Percentiles rank a stretch among this genome's conserved stretches.
These are phyloP conservation scores for Thermoascus crustaceus DNA, from an alignment of 2,329 filamentous ascomycete genomes.

Conservation along the genomic window DNA sequence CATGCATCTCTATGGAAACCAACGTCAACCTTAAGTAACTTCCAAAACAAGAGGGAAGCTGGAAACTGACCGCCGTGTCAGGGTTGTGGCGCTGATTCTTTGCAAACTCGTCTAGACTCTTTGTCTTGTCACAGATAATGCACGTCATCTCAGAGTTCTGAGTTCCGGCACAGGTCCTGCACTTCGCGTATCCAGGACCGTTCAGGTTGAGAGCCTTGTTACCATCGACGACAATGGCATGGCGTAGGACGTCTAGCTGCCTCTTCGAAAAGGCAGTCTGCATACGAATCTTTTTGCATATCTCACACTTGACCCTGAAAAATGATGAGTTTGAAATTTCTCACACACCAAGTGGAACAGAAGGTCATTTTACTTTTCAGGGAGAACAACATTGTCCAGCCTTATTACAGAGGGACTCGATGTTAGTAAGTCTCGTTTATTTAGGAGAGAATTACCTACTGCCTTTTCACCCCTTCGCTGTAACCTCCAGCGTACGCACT, in stretches of 20 bases:
- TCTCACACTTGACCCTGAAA: constrained; percentile 39
- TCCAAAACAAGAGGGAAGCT: background rate
- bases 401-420: constrained; percentile 9
- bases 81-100: constrained; percentile 41
- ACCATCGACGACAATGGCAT: constrained; percentile 15
- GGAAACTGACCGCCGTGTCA: constrained; percentile 37
- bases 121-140: constrained; percentile 38
- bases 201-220: constrained; percentile 9
- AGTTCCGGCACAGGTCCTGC: constrained; percentile 37
- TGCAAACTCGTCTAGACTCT: constrained; percentile 42
- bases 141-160: constrained; percentile 43
- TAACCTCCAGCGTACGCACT: constrained; percentile 19
- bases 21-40: constrained; percentile 6
- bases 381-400: constrained; percentile 19
- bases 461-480: constrained; percentile 14
- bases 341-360: background rate
- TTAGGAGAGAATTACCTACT: constrained; percentile 10
- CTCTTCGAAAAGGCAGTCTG: constrained; percentile 39
- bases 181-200: constrained; percentile 26
- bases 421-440: background rate
- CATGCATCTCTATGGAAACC: constrained; percentile 32
- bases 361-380: constrained; percentile 22
- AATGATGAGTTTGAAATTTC: too few relatives aligned
- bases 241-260: constrained; percentile 33
- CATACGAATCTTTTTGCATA: constrained; percentile 36